These are phyloP conservation scores for Aspergillus sp. DNA, from an alignment of 2,329 filamentous ascomycete genomes.

Conservation along the genomic window DNA sequence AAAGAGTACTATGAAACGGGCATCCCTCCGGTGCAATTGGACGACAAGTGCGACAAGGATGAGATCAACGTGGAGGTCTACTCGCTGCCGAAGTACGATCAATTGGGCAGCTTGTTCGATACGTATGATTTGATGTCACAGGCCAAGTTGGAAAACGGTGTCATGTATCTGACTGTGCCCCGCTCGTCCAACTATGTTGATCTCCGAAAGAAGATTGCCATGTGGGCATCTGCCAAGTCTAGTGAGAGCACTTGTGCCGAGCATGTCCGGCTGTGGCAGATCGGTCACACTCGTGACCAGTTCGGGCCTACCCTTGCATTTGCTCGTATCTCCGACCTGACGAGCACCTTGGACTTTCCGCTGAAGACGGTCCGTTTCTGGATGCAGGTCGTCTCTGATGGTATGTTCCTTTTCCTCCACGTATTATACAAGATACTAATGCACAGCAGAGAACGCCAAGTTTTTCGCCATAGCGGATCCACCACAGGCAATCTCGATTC, in stretches of 20 bases:
- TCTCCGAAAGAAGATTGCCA: constrained; percentile 40
- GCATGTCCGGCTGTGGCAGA: constrained; percentile 44
- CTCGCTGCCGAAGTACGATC: constrained; percentile 36
- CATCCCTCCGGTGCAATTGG: constrained; percentile 18
- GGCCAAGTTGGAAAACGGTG: constrained; percentile 35
- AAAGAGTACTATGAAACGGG: constrained; percentile 43
- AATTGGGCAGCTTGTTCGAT: constrained; percentile 43
- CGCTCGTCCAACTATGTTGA: constrained; percentile 37
- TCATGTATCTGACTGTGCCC: constrained; percentile 40
- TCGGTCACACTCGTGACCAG: constrained; percentile 37
- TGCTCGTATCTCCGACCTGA: constrained; percentile 36
- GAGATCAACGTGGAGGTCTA: constrained; percentile 45
- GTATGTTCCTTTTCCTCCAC: constrained; percentile 19
- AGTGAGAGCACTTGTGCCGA: constrained; percentile 30
- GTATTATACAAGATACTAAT: constrained; percentile 6
- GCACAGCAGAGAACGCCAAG: constrained; percentile 33
- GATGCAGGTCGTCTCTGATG: constrained; percentile 42
- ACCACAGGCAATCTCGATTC: constrained; percentile 19
- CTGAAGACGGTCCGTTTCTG: constrained; percentile 37
- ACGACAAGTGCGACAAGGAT: constrained; percentile 14
- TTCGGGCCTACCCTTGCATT: constrained; percentile 38
- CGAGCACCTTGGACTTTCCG: constrained; percentile 30
- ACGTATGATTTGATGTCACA: constrained; percentile 47
- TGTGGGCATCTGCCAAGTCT: constrained; percentile 30
- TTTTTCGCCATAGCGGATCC: constrained; percentile 41